phyloP scores from a whole-genome alignment of 2,329 filamentous ascomycete species.

The Coniochaeta sp. region DNA sequence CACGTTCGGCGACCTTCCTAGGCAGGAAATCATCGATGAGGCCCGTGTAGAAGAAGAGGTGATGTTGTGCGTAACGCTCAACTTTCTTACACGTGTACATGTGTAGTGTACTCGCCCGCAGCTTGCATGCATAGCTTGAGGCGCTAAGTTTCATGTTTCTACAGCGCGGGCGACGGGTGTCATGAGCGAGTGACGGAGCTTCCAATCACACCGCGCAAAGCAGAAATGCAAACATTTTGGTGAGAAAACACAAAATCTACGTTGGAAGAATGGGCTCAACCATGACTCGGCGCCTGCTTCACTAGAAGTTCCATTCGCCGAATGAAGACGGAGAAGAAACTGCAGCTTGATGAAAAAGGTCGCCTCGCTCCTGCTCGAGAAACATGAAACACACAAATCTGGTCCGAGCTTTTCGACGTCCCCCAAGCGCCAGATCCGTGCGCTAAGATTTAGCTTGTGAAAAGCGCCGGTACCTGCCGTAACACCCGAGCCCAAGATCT shows the following conservation, averaged over 20 bases:
- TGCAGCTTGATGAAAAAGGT: neutral
- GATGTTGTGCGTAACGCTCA: neutral
- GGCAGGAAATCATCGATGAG: no score
- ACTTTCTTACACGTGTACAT: no score
- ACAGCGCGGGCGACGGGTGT: neutral
- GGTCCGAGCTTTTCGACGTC: neutral
- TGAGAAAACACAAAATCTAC: neutral
- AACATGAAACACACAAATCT: neutral
- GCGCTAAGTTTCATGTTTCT: neutral
- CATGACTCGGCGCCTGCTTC: neutral
- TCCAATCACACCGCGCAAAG: neutral
- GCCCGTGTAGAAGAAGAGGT: neutral
- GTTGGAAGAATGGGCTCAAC: neutral
- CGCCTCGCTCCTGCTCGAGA: neutral
- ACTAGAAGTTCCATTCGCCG: neutral
- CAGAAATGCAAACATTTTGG: neutral
- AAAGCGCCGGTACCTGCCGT: neutral
- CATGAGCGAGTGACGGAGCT: neutral
- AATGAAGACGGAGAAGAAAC: neutral
- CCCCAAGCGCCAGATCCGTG: neutral
- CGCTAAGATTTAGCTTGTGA: neutral
- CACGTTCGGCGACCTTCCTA: neutral
- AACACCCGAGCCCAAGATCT: neutral
- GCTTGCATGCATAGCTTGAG: neutral
- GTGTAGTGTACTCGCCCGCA: neutral